Conservation (phyloP, 805 yeast genomes). For the Vanderwaltozyma yarrowii region DNA sequence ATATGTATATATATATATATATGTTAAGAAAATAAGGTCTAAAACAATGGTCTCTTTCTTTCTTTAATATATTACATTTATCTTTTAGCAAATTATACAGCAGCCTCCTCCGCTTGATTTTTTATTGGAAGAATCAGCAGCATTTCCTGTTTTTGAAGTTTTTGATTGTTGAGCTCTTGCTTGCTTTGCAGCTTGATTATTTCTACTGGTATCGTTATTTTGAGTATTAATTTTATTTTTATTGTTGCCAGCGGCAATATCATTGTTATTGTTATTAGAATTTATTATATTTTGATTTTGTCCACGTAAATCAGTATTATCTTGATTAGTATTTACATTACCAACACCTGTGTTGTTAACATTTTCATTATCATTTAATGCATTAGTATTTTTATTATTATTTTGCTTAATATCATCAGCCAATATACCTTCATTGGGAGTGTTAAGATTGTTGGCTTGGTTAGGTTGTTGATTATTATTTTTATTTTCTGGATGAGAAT, state of each 20-base stretch:
- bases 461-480: too few species aligned
- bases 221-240: neutral
- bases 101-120: slow-evolving; percentile 25
- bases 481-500: too few species aligned
- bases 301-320: neutral
- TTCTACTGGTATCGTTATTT: neutral
- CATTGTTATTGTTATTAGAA: neutral
- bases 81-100: slow-evolving; percentile 22
- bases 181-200: slow-evolving; percentile 2
- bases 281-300: neutral
- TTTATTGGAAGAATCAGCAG: slow-evolving; percentile 4
- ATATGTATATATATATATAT: too few species aligned
- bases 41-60: too few species aligned
- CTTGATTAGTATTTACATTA: neutral
- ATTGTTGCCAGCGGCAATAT: neutral
- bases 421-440: neutral
- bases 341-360: neutral
- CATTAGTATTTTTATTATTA: neutral
- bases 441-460: too few species aligned
- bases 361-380: neutral
- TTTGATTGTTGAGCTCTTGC: slow-evolving; percentile 5
- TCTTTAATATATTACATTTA: too few species aligned
- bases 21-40: too few species aligned
- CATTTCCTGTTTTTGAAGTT: neutral
- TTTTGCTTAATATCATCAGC: neutral